phyloP scores from a whole-genome alignment of 129 eudicot genomes.

The Flaveria sonorensis region DNA sequence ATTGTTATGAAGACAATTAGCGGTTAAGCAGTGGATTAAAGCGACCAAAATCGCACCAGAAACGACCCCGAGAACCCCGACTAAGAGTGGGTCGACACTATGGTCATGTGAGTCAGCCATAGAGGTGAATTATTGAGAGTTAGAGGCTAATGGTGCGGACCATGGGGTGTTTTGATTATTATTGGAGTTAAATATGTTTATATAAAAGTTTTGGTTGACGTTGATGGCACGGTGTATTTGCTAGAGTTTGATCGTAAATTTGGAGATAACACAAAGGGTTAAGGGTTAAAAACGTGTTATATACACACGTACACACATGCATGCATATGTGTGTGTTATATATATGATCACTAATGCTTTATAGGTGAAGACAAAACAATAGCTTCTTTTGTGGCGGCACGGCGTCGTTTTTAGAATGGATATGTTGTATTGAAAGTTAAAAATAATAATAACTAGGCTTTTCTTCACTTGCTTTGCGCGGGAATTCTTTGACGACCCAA shows the following conservation, averaged over 20 bases:
- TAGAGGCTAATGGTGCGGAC: background rate
- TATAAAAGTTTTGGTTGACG: slow-evolving; percentile 25
- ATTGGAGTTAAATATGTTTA: background rate
- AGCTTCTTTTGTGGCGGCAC: slow-evolving; percentile 28
- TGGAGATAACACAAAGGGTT: slow-evolving; percentile 26
- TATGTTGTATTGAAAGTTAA: background rate
- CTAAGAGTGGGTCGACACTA: slow-evolving; percentile 42
- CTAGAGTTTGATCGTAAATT: slow-evolving; percentile 32
- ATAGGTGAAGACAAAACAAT: slow-evolving; percentile 30
- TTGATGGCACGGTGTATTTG: slow-evolving; percentile 43
- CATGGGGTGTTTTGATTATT: background rate
- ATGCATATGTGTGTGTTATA: too few species aligned
- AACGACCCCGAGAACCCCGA: slow-evolving; percentile 63
- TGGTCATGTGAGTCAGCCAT: slow-evolving; percentile 29
- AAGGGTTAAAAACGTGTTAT: background rate
- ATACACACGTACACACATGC: background rate
- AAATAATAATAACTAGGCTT: background rate
- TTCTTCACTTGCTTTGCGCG: too few species aligned
- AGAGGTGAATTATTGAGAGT: background rate
- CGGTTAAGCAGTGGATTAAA: slow-evolving; percentile 48
- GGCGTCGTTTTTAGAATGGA: slow-evolving; percentile 2
- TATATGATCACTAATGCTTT: background rate
- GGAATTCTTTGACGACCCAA: too few species aligned
- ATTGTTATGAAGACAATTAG: slow-evolving; percentile 31
- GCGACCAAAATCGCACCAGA: slow-evolving; percentile 60